Evolutionary conservation across 1,284 basidiomycete species (phyloP).

Genomic region (Moesziomyces sp.): DNA sequence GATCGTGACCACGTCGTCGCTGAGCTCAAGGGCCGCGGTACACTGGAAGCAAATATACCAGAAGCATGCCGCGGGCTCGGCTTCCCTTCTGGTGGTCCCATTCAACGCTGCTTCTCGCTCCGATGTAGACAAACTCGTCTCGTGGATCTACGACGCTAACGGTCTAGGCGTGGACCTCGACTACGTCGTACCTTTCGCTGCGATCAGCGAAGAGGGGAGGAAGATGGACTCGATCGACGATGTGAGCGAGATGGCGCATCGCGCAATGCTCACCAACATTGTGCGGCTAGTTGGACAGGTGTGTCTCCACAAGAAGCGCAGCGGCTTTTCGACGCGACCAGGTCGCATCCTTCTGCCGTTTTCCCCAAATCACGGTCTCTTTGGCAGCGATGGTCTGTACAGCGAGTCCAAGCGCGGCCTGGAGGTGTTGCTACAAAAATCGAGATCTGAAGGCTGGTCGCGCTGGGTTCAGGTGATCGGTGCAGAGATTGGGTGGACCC

Average conservation of each 20-base stretch:
- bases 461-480: conserved; percentile 97
- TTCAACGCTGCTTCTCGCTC: conserved; percentile 82
- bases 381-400: conserved; percentile 97
- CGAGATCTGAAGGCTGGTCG: conserved; percentile 92
- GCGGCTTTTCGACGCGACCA: conserved; percentile 94
- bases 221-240: conserved; percentile 97
- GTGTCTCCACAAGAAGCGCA: conserved; percentile 95
- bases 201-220: conserved; percentile 96
- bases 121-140: conserved; percentile 78
- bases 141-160: conserved; percentile 97
- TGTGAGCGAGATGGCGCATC: conserved; percentile 95
- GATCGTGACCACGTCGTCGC: conserved; percentile 85
- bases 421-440: conserved; percentile 96
- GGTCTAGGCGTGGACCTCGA: conserved; percentile 94
- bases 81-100: conserved; percentile 93
- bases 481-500: conserved; percentile 89
- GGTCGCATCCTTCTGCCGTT: conserved; percentile 97
- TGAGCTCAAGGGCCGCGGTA: conserved; percentile 92
- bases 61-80: conserved; percentile 90
- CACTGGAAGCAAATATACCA: conserved; percentile 74
- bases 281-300: conserved; percentile 94
- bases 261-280: conserved; percentile 82
- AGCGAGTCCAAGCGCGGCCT: conserved; percentile 98
- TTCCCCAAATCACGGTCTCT: conserved; percentile 96
- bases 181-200: conserved; percentile 97